These are phyloP conservation scores for Rhizopus arrhizus DNA, from an alignment of 371 early-diverging fungal genomes.

Conservation along the genomic window DNA sequence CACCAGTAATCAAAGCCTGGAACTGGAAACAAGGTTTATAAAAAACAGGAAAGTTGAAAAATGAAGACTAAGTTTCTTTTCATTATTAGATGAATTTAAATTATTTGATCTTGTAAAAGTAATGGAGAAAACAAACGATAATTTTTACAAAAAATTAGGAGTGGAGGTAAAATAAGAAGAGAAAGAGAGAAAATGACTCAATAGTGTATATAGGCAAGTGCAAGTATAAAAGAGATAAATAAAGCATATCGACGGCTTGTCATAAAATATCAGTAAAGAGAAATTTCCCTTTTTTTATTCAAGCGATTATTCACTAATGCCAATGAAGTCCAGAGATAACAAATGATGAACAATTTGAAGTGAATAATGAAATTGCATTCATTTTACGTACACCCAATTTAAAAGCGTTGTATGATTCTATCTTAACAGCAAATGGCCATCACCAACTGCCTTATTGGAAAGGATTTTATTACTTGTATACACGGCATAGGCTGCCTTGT, in stretches of 20 bases:
- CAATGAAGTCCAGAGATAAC: slow-evolving; percentile 11
- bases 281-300: neutral
- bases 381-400: slow-evolving; percentile 12
- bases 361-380: slow-evolving; percentile 16
- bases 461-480: slow-evolving; percentile 19
- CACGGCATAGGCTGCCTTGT: slow-evolving; percentile 8
- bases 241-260: slow-evolving; percentile 21
- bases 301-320: neutral
- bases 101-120: slow-evolving; percentile 18
- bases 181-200: neutral
- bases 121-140: slow-evolving; percentile 9
- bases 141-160: slow-evolving; percentile 24
- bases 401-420: slow-evolving; percentile 13
- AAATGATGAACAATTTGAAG: slow-evolving; percentile 10
- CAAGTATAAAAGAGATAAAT: slow-evolving; percentile 16
- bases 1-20: slow-evolving; percentile 19
- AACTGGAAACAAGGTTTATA: slow-evolving; percentile 22
- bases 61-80: neutral
- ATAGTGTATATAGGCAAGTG: slow-evolving; percentile 11
- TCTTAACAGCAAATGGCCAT: neutral
- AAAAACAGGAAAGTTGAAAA: neutral
- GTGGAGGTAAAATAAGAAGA: slow-evolving; percentile 17
- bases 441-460: slow-evolving; percentile 14
- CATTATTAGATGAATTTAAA: slow-evolving; percentile 12
- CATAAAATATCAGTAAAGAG: slow-evolving; percentile 17